Evolutionary conservation across 495 filamentous ascomycete species (phyloP), one percentile per base, ranked within the genome.

Genomic region (Aspergillus diversus): DNA sequence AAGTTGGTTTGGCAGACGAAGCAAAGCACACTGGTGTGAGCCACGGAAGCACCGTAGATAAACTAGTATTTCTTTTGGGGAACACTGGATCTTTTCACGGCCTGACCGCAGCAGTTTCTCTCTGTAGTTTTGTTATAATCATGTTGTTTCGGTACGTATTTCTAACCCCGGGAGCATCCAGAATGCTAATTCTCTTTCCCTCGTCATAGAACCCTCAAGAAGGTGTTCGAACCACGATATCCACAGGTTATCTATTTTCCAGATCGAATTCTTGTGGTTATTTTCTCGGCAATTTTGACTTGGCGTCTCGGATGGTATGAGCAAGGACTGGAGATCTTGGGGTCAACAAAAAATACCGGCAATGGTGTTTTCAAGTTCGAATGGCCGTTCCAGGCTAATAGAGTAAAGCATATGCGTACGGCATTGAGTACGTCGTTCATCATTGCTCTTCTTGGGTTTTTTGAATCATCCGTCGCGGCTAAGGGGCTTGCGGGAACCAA

Each of bases 401-500:
- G 93, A 58, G 87, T 97, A 80, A 83, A 87, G 13, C 87, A 97
- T 69, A 87, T 97, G 47, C 86, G 88, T n/a, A 89, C 93, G 58
- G 89, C 92, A 13, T 88, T 97, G 83, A 88, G 90, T 61, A 97
- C 96, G 1, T 89, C 95, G 0, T 96, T 99, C 67, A 80, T 98
- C 34, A 97, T 99, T 59, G 92, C 93, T 5, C 81, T 99, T 21
- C 86, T 99, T 7, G 95, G 95, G 17, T 99, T 99, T 81, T 99
- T 99, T 67, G 95, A 99, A 79, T 96, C 92, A 32, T 96, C 93
- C 0, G 92, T 99, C n/a, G 95, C 95, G 1, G 96, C 95, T 34
- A 98, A 98, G 75, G 91, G 89, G 60, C 76, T 99, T 2, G 90
- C 89, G 7, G 86, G 61, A 13, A 50, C 88, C 51, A 79, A 81